A percentile compares a stretch with the other conserved stretches of the same genome.
These are phyloP conservation scores for Populus tremula DNA, from an alignment of 345 rosid species.

Conservation along the genomic window DNA sequence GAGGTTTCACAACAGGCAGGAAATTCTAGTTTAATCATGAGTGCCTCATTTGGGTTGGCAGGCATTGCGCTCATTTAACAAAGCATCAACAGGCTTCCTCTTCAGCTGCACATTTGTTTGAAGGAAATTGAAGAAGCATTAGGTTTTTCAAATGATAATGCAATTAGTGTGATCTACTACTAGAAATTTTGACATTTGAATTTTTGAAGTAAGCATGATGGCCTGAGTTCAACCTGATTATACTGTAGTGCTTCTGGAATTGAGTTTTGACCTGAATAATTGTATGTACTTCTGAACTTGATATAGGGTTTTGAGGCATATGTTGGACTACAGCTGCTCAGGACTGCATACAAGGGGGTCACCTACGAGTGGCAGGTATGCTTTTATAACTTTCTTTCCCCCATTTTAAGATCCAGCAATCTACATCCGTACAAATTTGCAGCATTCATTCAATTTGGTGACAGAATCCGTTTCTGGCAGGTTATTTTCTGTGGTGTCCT, in stretches of 20 bases:
- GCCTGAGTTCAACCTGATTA: neutral
- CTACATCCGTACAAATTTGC: neutral
- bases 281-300: slow-evolving; percentile 14
- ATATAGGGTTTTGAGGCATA: slow-evolving; percentile 91
- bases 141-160: neutral
- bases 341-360: slow-evolving; percentile 67
- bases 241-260: neutral
- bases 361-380: slow-evolving; percentile 91
- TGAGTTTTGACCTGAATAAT: neutral
- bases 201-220: neutral
- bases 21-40: neutral
- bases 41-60: neutral
- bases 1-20: neutral
- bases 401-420: neutral
- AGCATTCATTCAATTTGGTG: neutral
- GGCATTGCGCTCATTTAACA: neutral
- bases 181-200: neutral
- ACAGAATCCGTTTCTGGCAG: slow-evolving; percentile 40
- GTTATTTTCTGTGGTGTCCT: slow-evolving; percentile 77
- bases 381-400: neutral
- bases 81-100: neutral
- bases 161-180: neutral
- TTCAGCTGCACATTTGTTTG: neutral
- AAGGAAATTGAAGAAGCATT: neutral
- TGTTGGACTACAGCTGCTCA: slow-evolving; percentile 78